These are phyloP conservation scores for Pochonia chlamydosporia DNA, from an alignment of 2,329 filamentous ascomycete species.

Conservation along the genomic window DNA sequence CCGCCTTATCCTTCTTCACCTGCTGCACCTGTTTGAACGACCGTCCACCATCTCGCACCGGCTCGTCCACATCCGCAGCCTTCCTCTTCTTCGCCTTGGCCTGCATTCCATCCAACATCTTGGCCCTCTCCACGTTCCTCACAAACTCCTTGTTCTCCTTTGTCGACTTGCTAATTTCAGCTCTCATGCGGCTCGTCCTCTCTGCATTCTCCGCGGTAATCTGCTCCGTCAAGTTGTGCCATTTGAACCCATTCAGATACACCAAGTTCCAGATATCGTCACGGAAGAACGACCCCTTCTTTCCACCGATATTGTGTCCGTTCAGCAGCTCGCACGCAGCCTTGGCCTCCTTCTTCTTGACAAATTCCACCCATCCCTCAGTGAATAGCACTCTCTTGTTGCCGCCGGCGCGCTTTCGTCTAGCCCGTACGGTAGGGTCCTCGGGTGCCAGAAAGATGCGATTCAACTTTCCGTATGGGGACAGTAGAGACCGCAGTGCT, in stretches of 20 bases:
- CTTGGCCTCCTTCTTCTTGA: constrained; percentile 70
- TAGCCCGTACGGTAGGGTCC: constrained; percentile 58
- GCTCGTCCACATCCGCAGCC: constrained; percentile 19
- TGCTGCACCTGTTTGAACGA: constrained; percentile 64
- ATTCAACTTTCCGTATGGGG: constrained; percentile 69
- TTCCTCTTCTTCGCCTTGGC: constrained; percentile 43
- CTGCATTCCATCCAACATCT: constrained; percentile 72
- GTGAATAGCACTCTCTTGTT: constrained; percentile 80
- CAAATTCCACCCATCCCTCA: constrained; percentile 84
- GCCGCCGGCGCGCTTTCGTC: constrained; percentile 65
- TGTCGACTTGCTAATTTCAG: constrained; percentile 69
- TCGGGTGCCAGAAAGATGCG: constrained; percentile 77
- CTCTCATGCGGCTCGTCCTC: constrained; percentile 65
- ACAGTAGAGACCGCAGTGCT: constrained; percentile 69
- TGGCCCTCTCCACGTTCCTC: constrained; percentile 70
- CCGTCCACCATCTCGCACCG: constrained; percentile 20
- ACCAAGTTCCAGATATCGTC: constrained; percentile 84
- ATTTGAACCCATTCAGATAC: constrained; percentile 81
- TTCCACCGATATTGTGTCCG: constrained; percentile 71
- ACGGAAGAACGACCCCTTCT: constrained; percentile 77
- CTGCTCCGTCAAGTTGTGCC: constrained; percentile 69
- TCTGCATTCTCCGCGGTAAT: constrained; percentile 79
- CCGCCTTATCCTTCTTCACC: constrained; percentile 41
- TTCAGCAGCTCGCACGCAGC: constrained; percentile 71
- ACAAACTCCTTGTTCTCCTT: constrained; percentile 80